A percentile compares a stretch with the other conserved stretches of the same genome.
These are phyloP conservation scores for Boletus barrowsii DNA, from an alignment of 768 basidiomycete genomes.

Conservation along the genomic window DNA sequence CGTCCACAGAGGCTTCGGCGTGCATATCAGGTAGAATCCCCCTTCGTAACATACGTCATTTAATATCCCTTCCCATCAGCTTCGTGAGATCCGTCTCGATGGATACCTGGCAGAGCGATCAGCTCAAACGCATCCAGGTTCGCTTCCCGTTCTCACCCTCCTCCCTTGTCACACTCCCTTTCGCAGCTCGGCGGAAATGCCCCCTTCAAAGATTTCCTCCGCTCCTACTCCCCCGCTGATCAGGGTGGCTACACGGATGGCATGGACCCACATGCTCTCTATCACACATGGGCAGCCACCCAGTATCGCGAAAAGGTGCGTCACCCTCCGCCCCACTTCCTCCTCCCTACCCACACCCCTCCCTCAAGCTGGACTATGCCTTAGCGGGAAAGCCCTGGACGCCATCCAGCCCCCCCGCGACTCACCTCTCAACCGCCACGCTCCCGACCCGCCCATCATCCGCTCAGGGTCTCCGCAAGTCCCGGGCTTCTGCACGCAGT, in stretches of 20 bases:
- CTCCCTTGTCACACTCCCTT: conserved; percentile 7
- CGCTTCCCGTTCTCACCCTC: conserved; percentile 16
- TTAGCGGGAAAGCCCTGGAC: conserved; percentile 78
- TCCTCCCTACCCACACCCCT: conserved; percentile 15
- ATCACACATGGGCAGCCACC: conserved; percentile 90
- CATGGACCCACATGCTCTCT: conserved; percentile 68
- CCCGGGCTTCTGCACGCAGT: conserved; percentile 66
- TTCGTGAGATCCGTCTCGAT: conserved; percentile 93
- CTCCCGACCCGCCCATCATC: conserved; percentile 63
- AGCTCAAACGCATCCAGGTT: conserved; percentile 88
- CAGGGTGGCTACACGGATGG: conserved; percentile 67
- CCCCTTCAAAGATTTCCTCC: conserved; percentile 76
- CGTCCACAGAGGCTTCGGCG: conserved; percentile 85
- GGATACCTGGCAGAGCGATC: conserved; percentile 94
- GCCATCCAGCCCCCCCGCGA: conserved; percentile 65
- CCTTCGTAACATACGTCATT: not conserved
- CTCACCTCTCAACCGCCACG: conserved; percentile 32
- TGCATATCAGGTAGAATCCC: conserved; percentile 70
- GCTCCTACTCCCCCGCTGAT: conserved; percentile 60
- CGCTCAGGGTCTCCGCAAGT: conserved; percentile 83
- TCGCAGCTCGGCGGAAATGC: conserved; percentile 83
- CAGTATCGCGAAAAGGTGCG: conserved; percentile 92
- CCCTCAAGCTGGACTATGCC: conserved; percentile 69
- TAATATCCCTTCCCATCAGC: conserved; percentile 36
- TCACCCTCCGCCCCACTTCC: not conserved